Evolutionary conservation across 2,329 filamentous ascomycete species (phyloP), one percentile per base, ranked within the genome.

Genomic region (Verruconis gallopava): DNA sequence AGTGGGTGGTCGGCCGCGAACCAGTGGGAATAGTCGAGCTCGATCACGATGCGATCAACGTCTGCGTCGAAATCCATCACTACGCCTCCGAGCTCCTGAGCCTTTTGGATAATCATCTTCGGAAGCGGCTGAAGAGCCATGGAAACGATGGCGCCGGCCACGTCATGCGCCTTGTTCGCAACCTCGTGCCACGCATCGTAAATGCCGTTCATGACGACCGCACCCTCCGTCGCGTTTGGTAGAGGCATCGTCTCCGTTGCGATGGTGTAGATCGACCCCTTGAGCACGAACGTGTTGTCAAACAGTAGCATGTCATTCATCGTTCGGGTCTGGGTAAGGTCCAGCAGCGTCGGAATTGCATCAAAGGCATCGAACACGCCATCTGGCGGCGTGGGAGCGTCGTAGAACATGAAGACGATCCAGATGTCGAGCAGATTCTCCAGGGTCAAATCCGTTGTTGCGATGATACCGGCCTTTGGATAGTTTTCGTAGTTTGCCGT

Each of bases 361-460:
- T 68, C 66, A 54, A 80, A 80, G 44, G 68, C 67, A 44, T 67
- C 62, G 45, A 81, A 79, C 2, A 72, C 64, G 3, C 61, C 68
- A 1, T 59, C 51, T 1, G 75, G 74, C 0, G 67, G 67, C 39
- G 58, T 55, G 0, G 67, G 64, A 1, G 71, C 76, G 53, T 80
- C 72, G 53, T 79, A 79, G 59, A 76, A 79, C 25, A 75, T 53
- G 55, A 79, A 79, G 45, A 80, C 55, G 44, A 75, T 64, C 71
- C 72, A 77, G 15, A 70, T 60, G 46, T 76, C 63, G 37, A 74
- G 48, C 1, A 67, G 44, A 9, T 62, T 60, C 2, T 63, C 52
- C 3, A 59, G 48, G 0, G 64, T 64, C 13, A 68, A 60, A 50
- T 73, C 65, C 2, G 66, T 64, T 0, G 73, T 78, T 37, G 72